These are phyloP conservation scores for Fusarium praegraminearum DNA, from an alignment of 2,329 filamentous ascomycete species.

Conservation along the genomic window DNA sequence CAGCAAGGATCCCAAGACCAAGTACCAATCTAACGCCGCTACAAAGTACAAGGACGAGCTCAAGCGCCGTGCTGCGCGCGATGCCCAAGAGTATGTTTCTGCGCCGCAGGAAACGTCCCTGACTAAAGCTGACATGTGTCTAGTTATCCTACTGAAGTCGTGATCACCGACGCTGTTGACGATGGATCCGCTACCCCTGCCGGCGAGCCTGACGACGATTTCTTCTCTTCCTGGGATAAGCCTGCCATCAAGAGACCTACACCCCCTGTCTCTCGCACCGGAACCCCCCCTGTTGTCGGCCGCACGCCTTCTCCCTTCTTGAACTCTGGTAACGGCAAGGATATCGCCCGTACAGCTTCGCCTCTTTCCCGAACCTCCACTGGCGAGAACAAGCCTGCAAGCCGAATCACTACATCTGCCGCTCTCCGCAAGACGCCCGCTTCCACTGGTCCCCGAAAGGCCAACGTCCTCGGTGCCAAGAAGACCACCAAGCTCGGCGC, in stretches of 20 bases:
- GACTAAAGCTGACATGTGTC: conserved; percentile 42
- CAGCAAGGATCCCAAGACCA: conserved; percentile 96
- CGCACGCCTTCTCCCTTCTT: conserved; percentile 93
- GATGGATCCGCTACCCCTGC: conserved; percentile 81
- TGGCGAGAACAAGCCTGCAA: conserved; percentile 70
- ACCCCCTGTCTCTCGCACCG: conserved; percentile 89
- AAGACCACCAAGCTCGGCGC: conserved; percentile 86
- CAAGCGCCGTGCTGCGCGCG: conserved; percentile 83
- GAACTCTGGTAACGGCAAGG: conserved; percentile 79
- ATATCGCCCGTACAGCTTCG: conserved; percentile 81
- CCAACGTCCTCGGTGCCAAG: conserved; percentile 87
- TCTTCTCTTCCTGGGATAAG: conserved; percentile 99
- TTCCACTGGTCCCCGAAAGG: conserved; percentile 77
- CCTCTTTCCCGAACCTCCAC: conserved; percentile 75
- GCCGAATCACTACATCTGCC: conserved; percentile 80
- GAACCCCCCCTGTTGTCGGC: conserved; percentile 83
- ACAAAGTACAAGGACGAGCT: conserved; percentile 98
- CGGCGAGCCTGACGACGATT: conserved; percentile 90
- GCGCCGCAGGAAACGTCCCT: not conserved
- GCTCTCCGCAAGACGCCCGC: conserved; percentile 82
- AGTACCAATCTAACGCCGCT: conserved; percentile 94
- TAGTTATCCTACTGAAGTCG: conserved; percentile 86
- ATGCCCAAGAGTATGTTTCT: conserved; percentile 82
- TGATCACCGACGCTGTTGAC: conserved; percentile 80
- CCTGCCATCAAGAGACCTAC: conserved; percentile 96